These are phyloP conservation scores for Puccinia coronata DNA, from an alignment of 1,284 basidiomycete species.

Conservation along the genomic window DNA sequence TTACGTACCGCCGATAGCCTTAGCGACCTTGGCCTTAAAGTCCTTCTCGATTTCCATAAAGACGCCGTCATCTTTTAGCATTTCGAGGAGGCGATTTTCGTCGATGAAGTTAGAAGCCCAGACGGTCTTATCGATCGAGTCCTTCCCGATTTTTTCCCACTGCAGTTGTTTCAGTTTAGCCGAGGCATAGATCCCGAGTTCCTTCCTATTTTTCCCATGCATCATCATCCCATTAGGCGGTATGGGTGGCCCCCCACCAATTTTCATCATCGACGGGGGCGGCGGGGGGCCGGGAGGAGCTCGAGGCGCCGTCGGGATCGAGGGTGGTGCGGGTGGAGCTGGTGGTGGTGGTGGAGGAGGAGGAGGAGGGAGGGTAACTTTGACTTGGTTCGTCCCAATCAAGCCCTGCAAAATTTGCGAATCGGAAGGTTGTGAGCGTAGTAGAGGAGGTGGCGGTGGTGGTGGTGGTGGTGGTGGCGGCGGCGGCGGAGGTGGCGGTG, in stretches of 20 bases:
- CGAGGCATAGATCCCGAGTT: slow-evolving; percentile 77
- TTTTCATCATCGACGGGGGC: slow-evolving; percentile 50
- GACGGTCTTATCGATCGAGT: slow-evolving; percentile 76
- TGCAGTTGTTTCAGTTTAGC: slow-evolving; percentile 97
- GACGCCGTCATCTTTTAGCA: slow-evolving; percentile 78
- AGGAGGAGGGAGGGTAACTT: background rate
- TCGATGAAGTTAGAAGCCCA: slow-evolving; percentile 73
- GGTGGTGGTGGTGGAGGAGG: background rate
- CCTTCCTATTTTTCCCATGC: slow-evolving; percentile 66
- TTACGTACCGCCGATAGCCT: slow-evolving; percentile 54
- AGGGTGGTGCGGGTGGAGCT: background rate
- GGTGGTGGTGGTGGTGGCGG: slow-evolving; percentile 52
- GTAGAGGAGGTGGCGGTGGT: slow-evolving; percentile 53
- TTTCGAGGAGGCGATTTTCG: slow-evolving; percentile 75
- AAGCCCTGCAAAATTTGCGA: slow-evolving; percentile 56
- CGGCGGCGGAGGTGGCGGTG: slow-evolving; percentile 57
- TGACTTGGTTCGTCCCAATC: background rate
- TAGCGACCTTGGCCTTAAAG: slow-evolving; percentile 90
- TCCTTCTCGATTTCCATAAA: slow-evolving; percentile 98
- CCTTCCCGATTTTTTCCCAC: slow-evolving; percentile 93
- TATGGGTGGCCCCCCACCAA: slow-evolving; percentile 55
- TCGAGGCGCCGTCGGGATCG: too few species aligned
- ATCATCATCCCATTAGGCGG: slow-evolving; percentile 56
- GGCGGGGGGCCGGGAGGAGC: slow-evolving; percentile 55
- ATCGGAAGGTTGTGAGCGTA: slow-evolving; percentile 51